Conservation (phyloP, 2,329 filamentous ascomycete species). For the Talaromyces funiculosus region DNA sequence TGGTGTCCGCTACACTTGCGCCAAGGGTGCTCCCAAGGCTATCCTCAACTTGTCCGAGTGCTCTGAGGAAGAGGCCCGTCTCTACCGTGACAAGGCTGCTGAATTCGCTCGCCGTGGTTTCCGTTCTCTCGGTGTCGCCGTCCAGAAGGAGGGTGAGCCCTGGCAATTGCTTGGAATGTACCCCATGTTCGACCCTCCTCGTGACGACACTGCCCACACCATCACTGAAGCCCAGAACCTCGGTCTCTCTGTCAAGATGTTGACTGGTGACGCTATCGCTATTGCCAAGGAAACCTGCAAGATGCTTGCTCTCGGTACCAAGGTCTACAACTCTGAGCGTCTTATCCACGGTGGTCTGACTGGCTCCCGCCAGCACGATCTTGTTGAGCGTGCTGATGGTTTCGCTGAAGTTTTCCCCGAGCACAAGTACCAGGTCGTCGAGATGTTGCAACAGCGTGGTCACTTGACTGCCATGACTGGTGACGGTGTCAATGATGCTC, state of each 20-base stretch:
- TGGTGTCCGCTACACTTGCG: conserved; percentile 61
- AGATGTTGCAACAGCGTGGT: conserved; percentile 64
- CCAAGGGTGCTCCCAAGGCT: conserved; percentile 68
- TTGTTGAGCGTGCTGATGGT: conserved; percentile 64
- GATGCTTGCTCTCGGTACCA: conserved; percentile 67
- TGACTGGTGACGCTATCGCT: conserved; percentile 69
- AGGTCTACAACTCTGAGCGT: conserved; percentile 70
- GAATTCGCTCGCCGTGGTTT: conserved; percentile 70
- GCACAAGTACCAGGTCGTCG: conserved; percentile 66
- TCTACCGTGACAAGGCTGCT: conserved; percentile 63
- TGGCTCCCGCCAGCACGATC: conserved; percentile 64
- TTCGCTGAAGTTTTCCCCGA: conserved; percentile 66
- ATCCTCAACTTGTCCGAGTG: conserved; percentile 61
- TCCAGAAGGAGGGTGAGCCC: conserved; percentile 64
- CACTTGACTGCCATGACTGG: conserved; percentile 66
- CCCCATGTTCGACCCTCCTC: conserved; percentile 69
- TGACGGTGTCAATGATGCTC: conserved; percentile 65
- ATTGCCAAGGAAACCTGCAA: conserved; percentile 73
- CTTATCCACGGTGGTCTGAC: conserved; percentile 65
- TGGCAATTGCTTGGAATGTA: conserved; percentile 67
- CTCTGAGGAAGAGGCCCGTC: conserved; percentile 54
- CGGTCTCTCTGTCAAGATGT: conserved; percentile 68
- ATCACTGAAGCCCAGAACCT: conserved; percentile 66
- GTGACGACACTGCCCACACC: conserved; percentile 67
- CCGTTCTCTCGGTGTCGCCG: conserved; percentile 67